Base-by-base conservation (phyloP, 2,329 filamentous ascomycete genomes). In the Alternaria infectoria region DNA sequence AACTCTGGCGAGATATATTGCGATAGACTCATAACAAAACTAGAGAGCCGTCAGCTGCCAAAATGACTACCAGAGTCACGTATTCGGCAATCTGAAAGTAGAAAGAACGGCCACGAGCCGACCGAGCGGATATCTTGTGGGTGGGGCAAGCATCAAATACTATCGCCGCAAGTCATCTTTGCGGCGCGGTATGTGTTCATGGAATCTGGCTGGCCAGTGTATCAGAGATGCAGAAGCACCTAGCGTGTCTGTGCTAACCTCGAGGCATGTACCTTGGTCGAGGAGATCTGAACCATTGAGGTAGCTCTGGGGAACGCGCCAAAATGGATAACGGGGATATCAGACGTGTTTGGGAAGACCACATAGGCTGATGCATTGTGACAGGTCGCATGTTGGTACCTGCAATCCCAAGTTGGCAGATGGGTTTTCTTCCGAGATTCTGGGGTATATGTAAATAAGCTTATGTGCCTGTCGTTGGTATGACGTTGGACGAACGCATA, bases 11-110 rank as follows among this genome's bases (percentile, higher is more conserved):
- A 54, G 23, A 23, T 21, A 9, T 43, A 19, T 13, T 26, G 43
- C 28, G 58, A 40, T 7, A 65, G 45, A 32, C 50, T 54, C 44
- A 60, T 56, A 17, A 25, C 17, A 32, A 52, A 56, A 45, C 21
- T 19, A 49, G 32, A 40, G 54, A 45, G 12, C 17, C 23, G 3
- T 43, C 23, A 45, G 54, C 54, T 62, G 57, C 62, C 49, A 43
- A 36, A 26, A 50, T 54, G 51, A 62, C 57, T 67, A 62, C 67
- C 60, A 64, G 66, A 65, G 66, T 57, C 60, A 51, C 12, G 17
- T 51, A 32, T 17, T 51, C 26, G 26, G 10, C 8, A 32, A 64
- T 59, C 45, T 56, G 51, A 51, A 59, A 30, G 40, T 21, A 45
- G 32, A 32, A 51, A 57, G 17, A 59, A 54, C 21, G 36, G 40